Percentiles rank a stretch among this genome's conserved stretches.
phyloP scores from a whole-genome alignment of 495 filamentous ascomycete genomes.

The Hypomontagnella submonticulosa region DNA sequence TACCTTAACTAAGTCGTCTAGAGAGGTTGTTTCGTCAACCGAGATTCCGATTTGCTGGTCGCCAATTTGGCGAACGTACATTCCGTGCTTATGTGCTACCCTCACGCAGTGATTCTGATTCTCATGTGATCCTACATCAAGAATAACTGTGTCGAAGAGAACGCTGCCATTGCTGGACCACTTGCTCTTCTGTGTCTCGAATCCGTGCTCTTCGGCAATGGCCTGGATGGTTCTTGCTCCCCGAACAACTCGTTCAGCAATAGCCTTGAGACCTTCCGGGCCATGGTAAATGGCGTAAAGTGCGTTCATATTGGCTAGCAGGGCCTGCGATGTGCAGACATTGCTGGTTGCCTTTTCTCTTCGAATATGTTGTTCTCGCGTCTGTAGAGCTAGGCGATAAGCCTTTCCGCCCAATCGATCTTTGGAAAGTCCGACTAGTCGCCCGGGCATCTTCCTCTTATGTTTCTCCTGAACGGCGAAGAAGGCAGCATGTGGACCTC shows the following conservation, averaged over 20 bases:
- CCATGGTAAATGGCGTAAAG: constrained; percentile 99
- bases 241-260: constrained; percentile 80
- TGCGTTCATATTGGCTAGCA: constrained; percentile 96
- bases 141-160: constrained; percentile 84
- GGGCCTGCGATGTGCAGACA: constrained; percentile 95
- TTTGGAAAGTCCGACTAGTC: constrained; percentile 92
- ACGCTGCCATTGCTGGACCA: constrained; percentile 65
- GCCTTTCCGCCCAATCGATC: constrained; percentile 87
- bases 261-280: constrained; percentile 82
- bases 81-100: constrained; percentile 28
- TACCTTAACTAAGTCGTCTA: constrained; percentile 45
- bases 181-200: constrained; percentile 66
- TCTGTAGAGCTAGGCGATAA: constrained; percentile 91
- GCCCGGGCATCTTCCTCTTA: constrained; percentile 96
- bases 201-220: constrained; percentile 73
- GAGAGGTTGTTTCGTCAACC: constrained; percentile 55
- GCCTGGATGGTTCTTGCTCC: constrained; percentile 76
- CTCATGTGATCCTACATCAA: constrained; percentile 61
- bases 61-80: constrained; percentile 45
- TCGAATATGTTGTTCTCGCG: constrained; percentile 95
- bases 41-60: constrained; percentile 51
- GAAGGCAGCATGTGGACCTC: constrained; percentile 97
- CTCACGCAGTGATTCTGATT: constrained; percentile 12
- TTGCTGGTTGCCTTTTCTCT: constrained; percentile 99
- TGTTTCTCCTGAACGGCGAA: constrained; percentile 93